Conservation (phyloP, 169 alveolate genomes). For the Plasmodium berghei region DNA sequence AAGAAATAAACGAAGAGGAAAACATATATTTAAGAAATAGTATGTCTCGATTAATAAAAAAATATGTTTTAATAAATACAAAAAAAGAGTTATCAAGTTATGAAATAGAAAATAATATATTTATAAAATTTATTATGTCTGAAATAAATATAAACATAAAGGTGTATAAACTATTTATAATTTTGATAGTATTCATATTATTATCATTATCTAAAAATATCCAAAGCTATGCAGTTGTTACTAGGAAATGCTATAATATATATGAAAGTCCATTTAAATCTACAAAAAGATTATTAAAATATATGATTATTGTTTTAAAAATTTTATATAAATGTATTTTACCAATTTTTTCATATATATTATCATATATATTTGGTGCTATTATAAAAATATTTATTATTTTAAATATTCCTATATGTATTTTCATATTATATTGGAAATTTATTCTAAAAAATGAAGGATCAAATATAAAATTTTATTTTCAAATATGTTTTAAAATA, state of each 20-base stretch:
- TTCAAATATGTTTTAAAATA: slow-evolving; percentile 11
- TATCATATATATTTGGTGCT: slow-evolving; percentile 34
- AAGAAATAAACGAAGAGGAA: slow-evolving; percentile 11
- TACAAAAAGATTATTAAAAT: slow-evolving; percentile 47
- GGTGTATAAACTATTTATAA: slow-evolving; percentile 54
- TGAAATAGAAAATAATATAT: slow-evolving; percentile 28
- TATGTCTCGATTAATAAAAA: slow-evolving; percentile 42
- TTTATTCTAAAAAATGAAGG: slow-evolving; percentile 48
- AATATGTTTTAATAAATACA: slow-evolving; percentile 25
- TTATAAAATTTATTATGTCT: slow-evolving; percentile 61
- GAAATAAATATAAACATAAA: slow-evolving; percentile 66
- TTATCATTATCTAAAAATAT: slow-evolving; percentile 61
- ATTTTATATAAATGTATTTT: slow-evolving; percentile 40
- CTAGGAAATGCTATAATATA: slow-evolving; percentile 73
- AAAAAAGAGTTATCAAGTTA: slow-evolving; percentile 1
- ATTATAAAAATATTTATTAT: slow-evolving; percentile 41
- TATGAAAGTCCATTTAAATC: slow-evolving; percentile 74
- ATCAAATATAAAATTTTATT: slow-evolving; percentile 17
- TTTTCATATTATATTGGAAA: slow-evolving; percentile 46
- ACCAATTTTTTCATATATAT: slow-evolving; percentile 42
- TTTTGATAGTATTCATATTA: slow-evolving; percentile 33
- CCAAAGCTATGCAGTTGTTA: slow-evolving; percentile 55
- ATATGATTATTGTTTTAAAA: slow-evolving; percentile 32
- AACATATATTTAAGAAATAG: neutral
- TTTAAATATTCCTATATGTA: slow-evolving; percentile 48